Evolutionary conservation across 441 rosid species (phyloP).

Genomic region (Adansonia madagascariensis): DNA sequence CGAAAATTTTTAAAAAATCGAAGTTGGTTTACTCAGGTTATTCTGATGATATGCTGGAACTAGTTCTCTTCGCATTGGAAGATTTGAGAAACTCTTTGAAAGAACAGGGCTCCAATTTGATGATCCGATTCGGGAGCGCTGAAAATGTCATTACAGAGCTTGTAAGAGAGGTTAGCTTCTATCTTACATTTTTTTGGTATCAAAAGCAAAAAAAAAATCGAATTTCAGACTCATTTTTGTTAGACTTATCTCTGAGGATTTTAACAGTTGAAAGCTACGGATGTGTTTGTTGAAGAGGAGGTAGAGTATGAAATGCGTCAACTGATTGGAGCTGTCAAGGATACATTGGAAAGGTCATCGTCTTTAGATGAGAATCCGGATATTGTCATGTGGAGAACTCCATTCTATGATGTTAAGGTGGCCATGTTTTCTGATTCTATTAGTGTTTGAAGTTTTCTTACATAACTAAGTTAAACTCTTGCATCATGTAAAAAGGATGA

Average conservation of each 20-base stretch:
- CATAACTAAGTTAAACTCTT: neutral
- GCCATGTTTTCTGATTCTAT: conserved; percentile 7
- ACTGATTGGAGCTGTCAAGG: conserved; percentile 46
- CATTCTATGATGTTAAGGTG: conserved; percentile 79
- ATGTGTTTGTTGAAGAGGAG: conserved; percentile 72
- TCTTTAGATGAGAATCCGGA: conserved; percentile 37
- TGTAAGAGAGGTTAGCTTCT: conserved; percentile 57
- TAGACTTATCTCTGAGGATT: conserved; percentile 25
- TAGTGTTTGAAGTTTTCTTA: conserved; percentile 10
- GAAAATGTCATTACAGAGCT: conserved; percentile 65
- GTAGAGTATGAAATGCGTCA: conserved; percentile 62
- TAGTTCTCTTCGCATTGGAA: conserved; percentile 65
- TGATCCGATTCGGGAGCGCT: conserved; percentile 74
- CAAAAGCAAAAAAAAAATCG: conserved; percentile 20
- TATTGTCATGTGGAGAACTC: conserved; percentile 63
- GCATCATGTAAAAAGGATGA: neutral
- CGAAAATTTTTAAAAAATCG: neutral
- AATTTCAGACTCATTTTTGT: conserved; percentile 21
- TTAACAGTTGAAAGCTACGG: conserved; percentile 66
- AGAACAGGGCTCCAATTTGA: conserved; percentile 71
- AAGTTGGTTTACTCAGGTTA: conserved; percentile 53
- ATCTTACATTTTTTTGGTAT: conserved; percentile 12
- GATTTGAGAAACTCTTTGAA: conserved; percentile 63
- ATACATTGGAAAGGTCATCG: conserved; percentile 37
- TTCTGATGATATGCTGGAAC: conserved; percentile 71